Evolutionary conservation across 2,329 filamentous ascomycete species (phyloP).

Genomic region (Neocucurbitaria cava): DNA sequence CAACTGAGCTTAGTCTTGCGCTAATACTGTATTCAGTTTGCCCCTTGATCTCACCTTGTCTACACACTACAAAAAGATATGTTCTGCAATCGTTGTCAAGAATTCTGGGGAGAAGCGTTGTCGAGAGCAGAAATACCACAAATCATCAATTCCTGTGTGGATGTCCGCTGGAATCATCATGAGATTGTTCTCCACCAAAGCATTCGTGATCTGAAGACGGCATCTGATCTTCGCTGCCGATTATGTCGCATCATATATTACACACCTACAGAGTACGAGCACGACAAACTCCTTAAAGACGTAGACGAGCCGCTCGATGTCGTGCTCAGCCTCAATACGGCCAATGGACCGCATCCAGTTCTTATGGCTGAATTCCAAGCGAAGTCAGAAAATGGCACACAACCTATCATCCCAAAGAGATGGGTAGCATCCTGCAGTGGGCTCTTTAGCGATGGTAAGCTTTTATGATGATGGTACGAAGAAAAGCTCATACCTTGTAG

Average conservation of each 20-base stretch:
- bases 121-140: constrained; percentile 6
- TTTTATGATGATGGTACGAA: background rate
- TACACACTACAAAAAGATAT: constrained; percentile 2
- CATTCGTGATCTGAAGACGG: constrained; percentile 21
- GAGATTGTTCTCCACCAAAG: constrained; percentile 20
- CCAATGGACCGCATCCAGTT: constrained; percentile 15
- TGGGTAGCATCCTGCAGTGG: constrained; percentile 16
- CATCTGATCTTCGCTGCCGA: constrained; percentile 19
- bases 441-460: constrained; percentile 17
- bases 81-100: constrained; percentile 22
- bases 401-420: constrained; percentile 14
- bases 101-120: constrained; percentile 13
- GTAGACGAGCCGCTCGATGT: constrained; percentile 19
- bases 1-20: background rate
- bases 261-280: constrained; percentile 18
- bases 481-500: constrained; percentile 2
- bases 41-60: background rate
- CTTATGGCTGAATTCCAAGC: constrained; percentile 20
- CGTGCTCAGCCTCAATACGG: constrained; percentile 16
- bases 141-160: background rate
- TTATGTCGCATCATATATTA: constrained; percentile 26
- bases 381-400: background rate
- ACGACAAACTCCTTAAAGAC: constrained; percentile 9
- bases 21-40: background rate
- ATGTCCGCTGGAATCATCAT: constrained; percentile 17